Evolutionary conservation across 2,329 filamentous ascomycete genomes (phyloP).

Genomic region (Paradendryphiella salina): DNA sequence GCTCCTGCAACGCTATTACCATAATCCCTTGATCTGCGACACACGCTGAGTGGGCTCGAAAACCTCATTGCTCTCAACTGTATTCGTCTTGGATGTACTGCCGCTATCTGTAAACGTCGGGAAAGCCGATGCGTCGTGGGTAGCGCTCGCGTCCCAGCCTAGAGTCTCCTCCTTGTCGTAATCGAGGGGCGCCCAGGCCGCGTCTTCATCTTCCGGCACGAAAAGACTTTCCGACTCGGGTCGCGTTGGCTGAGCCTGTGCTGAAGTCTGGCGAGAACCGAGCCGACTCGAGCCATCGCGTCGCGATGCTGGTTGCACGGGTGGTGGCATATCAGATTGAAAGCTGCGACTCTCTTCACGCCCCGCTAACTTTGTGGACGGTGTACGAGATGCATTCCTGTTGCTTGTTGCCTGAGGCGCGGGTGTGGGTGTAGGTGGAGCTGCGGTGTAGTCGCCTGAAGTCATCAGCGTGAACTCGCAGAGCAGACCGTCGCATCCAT

Average conservation of each 20-base stretch:
- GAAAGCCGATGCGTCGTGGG: conserved; percentile 48
- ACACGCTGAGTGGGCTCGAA: conserved; percentile 75
- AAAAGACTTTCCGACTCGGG: conserved; percentile 70
- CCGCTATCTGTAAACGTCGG: conserved; percentile 52
- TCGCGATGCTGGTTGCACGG: conserved; percentile 41
- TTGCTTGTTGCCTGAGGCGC: conserved; percentile 24
- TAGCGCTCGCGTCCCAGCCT: conserved; percentile 72
- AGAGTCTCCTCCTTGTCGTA: conserved; percentile 69
- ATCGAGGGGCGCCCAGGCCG: conserved; percentile 72
- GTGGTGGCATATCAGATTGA: conserved; percentile 51
- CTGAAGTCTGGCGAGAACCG: conserved; percentile 33
- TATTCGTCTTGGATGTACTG: conserved; percentile 32
- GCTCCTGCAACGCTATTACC: conserved; percentile 27
- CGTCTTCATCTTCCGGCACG: conserved; percentile 67
- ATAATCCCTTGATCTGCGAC: conserved; percentile 57
- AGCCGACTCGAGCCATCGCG: conserved; percentile 34
- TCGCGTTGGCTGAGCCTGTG: conserved; percentile 43
- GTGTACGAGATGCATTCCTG: conserved; percentile 39
- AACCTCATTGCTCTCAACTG: conserved; percentile 39
- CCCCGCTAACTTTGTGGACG: conserved; percentile 27
- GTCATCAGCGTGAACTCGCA: conserved; percentile 85
- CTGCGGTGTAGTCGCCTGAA: conserved; percentile 63
- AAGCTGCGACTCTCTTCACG: conserved; percentile 25
- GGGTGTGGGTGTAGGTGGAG: conserved; percentile 29
- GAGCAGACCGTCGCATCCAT: conserved; percentile 67